Percentiles rank a stretch among this genome's conserved stretches.
These are phyloP conservation scores for Brassica incana DNA, from an alignment of 345 rosid genomes.

Conservation along the genomic window DNA sequence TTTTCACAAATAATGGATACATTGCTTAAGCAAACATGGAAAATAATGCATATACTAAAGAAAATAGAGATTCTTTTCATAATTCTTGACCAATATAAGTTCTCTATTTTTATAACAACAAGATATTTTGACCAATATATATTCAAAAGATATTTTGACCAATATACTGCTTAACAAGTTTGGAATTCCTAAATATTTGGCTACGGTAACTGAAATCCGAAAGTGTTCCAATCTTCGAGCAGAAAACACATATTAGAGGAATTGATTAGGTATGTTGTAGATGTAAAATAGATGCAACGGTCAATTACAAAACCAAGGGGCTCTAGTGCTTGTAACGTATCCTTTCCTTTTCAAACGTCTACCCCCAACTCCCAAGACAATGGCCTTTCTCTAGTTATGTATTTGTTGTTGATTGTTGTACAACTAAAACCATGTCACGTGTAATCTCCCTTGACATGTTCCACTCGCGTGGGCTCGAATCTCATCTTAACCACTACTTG, in stretches of 20 bases:
- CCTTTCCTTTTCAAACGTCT: constrained; percentile 8
- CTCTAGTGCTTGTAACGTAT: neutral
- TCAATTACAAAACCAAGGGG: neutral
- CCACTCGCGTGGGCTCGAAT: constrained; percentile 40
- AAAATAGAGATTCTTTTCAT: neutral
- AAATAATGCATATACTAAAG: neutral
- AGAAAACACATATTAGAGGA: neutral
- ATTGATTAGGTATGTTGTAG: constrained; percentile 13
- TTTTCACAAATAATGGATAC: neutral
- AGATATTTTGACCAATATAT: neutral
- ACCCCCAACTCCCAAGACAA: constrained; percentile 24
- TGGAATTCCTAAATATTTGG: neutral
- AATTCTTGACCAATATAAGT: neutral
- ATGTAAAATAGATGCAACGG: neutral
- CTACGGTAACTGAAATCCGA: neutral
- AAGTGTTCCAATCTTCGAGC: neutral
- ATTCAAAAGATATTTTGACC: too few relatives aligned
- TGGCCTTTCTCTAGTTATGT: constrained; percentile 19
- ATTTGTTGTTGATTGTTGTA: constrained; percentile 26
- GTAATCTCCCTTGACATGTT: constrained; percentile 27
- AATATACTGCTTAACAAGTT: neutral
- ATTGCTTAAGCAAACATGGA: neutral
- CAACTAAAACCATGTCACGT: constrained; percentile 26
- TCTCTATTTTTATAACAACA: neutral
- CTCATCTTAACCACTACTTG: constrained; percentile 31